phyloP scores from a whole-genome alignment of 1,139 yeast species.

The Arxiozyma bovina region DNA sequence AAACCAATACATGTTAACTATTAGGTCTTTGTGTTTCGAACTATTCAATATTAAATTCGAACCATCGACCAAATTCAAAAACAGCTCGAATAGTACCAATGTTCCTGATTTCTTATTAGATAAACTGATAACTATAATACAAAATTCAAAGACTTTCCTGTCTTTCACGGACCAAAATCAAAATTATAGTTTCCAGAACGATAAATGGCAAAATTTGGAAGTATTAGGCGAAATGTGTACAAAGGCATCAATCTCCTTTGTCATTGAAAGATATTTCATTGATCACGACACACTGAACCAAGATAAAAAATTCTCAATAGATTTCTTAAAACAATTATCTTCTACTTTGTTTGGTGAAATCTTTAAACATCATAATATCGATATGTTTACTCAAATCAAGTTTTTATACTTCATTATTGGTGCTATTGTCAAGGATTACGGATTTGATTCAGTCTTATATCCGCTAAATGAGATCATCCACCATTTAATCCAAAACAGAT shows the following conservation, averaged over 20 bases:
- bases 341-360: neutral
- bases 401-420: slow-evolving; percentile 53
- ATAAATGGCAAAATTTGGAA: slow-evolving; percentile 34
- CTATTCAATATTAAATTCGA: slow-evolving; percentile 4
- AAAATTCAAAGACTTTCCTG: slow-evolving; percentile 49
- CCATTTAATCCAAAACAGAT: slow-evolving; percentile 40
- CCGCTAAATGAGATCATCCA: slow-evolving; percentile 63
- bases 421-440: slow-evolving; percentile 67
- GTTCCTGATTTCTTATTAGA: slow-evolving; percentile 19
- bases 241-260: slow-evolving; percentile 46
- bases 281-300: slow-evolving; percentile 30
- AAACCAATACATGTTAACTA: neutral
- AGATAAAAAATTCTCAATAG: neutral
- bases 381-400: slow-evolving; percentile 19
- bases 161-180: neutral
- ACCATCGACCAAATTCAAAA: slow-evolving; percentile 6
- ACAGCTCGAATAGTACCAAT: slow-evolving; percentile 7
- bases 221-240: slow-evolving; percentile 50
- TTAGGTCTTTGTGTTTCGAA: neutral
- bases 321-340: slow-evolving; percentile 1
- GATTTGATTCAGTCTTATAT: slow-evolving; percentile 56
- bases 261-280: slow-evolving; percentile 46
- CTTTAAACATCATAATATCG: slow-evolving; percentile 13
- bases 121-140: slow-evolving; percentile 40
- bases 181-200: neutral